These are phyloP conservation scores for Penicillium samsonianum DNA, from an alignment of 495 filamentous ascomycete genomes.

Conservation along the genomic window DNA sequence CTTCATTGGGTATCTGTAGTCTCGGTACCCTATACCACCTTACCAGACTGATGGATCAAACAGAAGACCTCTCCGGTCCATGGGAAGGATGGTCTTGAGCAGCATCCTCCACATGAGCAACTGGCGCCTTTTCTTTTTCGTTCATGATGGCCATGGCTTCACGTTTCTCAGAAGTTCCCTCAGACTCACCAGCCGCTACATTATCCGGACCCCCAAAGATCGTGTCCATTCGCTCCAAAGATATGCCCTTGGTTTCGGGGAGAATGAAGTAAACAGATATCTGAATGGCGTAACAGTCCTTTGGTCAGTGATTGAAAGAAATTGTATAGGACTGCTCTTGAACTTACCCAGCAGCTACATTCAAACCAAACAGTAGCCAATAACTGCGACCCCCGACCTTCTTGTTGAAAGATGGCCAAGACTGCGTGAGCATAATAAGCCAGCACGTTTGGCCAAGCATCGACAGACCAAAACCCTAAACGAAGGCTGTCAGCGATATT, in stretches of 20 bases:
- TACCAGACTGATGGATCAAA: neutral
- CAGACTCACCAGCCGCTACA: conserved; percentile 33
- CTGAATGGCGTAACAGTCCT: conserved; percentile 15
- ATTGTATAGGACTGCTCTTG: neutral
- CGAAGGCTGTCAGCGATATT: neutral
- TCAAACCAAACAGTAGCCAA: conserved; percentile 38
- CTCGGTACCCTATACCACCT: neutral
- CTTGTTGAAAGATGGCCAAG: conserved; percentile 39
- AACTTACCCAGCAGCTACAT: conserved; percentile 36
- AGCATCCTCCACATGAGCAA: conserved; percentile 12
- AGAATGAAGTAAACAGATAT: conserved; percentile 39
- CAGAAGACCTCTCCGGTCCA: conserved; percentile 7
- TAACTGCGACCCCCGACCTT: conserved; percentile 36
- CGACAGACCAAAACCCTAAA: conserved; percentile 32
- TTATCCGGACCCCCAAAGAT: conserved; percentile 41
- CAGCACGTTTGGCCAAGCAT: conserved; percentile 39
- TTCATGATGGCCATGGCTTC: conserved; percentile 25
- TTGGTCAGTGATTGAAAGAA: neutral
- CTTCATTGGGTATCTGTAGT: conserved; percentile 1
- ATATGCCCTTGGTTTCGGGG: conserved; percentile 28
- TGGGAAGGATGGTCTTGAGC: neutral
- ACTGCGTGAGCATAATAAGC: conserved; percentile 37
- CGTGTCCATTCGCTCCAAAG: conserved; percentile 40
- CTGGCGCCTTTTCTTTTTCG: conserved; percentile 7
- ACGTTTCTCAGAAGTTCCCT: conserved; percentile 20